Evolutionary conservation across 2,329 filamentous ascomycete genomes (phyloP).

Genomic region (Juglanconis oblonga): DNA sequence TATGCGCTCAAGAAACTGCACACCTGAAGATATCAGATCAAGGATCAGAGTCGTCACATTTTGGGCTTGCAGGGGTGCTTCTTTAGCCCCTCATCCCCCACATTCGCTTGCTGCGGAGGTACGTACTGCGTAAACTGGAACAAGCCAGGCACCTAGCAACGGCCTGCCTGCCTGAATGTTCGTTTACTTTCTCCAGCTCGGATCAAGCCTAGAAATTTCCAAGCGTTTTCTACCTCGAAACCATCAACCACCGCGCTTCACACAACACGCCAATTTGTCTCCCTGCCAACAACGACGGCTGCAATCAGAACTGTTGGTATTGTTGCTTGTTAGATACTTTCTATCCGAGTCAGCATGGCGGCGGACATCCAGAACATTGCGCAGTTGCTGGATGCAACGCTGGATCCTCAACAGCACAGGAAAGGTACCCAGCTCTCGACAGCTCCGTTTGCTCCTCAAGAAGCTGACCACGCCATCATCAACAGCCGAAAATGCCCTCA

Average conservation of each 20-base stretch:
- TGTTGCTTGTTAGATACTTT: slow-evolving; percentile 1
- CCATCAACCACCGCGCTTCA: not conserved
- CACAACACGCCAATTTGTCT: not conserved
- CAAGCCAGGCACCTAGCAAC: not conserved
- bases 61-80: not conserved
- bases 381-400: slow-evolving; percentile 83
- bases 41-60: not conserved
- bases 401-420: slow-evolving; percentile 83
- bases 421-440: slow-evolving; percentile 61
- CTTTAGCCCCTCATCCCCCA: slow-evolving; percentile 1
- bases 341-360: slow-evolving; percentile 45
- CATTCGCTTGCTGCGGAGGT: not conserved
- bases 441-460: slow-evolving; percentile 2
- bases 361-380: slow-evolving; percentile 62
- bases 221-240: not conserved
- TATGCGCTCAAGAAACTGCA: not conserved
- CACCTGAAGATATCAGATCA: not conserved
- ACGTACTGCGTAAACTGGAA: not conserved
- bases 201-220: not conserved
- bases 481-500: slow-evolving; percentile 77
- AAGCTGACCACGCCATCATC: slow-evolving; percentile 13
- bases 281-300: not conserved
- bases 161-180: not conserved
- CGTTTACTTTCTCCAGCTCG: not conserved
- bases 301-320: slow-evolving; percentile 4